phyloP scores from a whole-genome alignment of 2,329 filamentous ascomycete genomes.

The Neopestalotiopsis clavispora region DNA sequence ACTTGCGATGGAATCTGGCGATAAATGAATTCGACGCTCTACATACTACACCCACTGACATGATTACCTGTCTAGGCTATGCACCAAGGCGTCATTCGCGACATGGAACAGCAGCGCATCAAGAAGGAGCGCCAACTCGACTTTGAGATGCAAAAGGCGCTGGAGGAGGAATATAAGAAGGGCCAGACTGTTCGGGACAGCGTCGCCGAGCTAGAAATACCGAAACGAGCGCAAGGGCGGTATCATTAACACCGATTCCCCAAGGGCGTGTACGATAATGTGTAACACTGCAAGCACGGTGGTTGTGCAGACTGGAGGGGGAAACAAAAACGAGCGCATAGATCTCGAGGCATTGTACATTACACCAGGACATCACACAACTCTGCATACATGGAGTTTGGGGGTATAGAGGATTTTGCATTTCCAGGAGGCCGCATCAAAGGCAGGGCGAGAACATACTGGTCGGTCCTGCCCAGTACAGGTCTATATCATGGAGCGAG shows the following conservation, averaged over 20 bases:
- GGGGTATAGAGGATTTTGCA: not conserved
- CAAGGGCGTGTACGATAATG: not conserved
- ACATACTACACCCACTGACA: constrained; percentile 19
- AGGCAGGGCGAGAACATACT: not conserved
- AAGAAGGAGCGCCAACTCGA: constrained; percentile 92
- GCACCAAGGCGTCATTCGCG: constrained; percentile 92
- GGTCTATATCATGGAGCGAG: not conserved
- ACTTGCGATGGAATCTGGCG: not conserved
- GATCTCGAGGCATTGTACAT: not conserved
- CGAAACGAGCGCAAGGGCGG: constrained; percentile 20
- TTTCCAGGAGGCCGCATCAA: not conserved
- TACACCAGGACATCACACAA: not conserved
- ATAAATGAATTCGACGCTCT: not conserved
- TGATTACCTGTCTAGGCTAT: constrained; percentile 70
- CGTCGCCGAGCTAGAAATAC: constrained; percentile 12
- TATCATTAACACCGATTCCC: constrained; percentile 17
- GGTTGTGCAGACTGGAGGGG: not conserved
- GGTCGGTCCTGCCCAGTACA: not conserved
- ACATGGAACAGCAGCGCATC: constrained; percentile 90
- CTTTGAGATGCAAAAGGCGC: constrained; percentile 85
- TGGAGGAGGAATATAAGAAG: constrained; percentile 91
- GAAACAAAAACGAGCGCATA: not conserved
- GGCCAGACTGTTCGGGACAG: constrained; percentile 71
- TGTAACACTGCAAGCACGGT: not conserved
- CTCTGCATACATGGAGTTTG: not conserved